Evolutionary conservation across 805 yeast species (phyloP).

Genomic region (Huiozyma sinensis): DNA sequence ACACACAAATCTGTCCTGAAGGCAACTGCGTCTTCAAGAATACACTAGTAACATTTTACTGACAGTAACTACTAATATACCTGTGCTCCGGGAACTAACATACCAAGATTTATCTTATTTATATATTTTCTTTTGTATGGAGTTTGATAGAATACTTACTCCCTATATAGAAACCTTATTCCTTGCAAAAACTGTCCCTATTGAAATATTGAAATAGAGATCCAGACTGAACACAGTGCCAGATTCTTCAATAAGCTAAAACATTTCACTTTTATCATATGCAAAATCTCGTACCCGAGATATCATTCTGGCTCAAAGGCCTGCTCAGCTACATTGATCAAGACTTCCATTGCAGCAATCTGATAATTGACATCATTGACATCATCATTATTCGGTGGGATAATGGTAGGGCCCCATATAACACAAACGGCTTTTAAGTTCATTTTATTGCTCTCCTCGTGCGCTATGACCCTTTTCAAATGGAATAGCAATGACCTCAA

Average conservation of each 20-base stretch:
- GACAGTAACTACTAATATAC: no score
- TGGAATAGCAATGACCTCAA: slow-evolving; percentile 78
- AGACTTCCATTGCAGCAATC: slow-evolving; percentile 71
- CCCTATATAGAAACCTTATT: neutral
- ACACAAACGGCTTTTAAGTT: slow-evolving; percentile 68
- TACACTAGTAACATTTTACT: no score
- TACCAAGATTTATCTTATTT: no score
- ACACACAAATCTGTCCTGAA: no score
- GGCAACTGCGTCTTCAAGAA: no score
- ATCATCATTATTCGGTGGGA: slow-evolving; percentile 56
- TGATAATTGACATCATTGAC: slow-evolving; percentile 68
- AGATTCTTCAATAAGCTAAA: neutral
- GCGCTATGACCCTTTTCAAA: slow-evolving; percentile 57
- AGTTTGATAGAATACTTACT: neutral
- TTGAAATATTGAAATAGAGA: neutral
- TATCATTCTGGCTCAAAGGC: slow-evolving; percentile 52
- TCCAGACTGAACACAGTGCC: no score
- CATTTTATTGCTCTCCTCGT: slow-evolving; percentile 67
- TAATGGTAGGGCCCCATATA: slow-evolving; percentile 89
- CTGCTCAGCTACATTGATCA: slow-evolving; percentile 73
- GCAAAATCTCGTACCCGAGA: neutral
- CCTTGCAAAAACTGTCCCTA: neutral
- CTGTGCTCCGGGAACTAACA: no score
- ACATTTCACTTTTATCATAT: neutral
- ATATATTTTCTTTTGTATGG: no score